Evolutionary conservation across 805 yeast species (phyloP).

Genomic region (Saturnispora diversa): DNA sequence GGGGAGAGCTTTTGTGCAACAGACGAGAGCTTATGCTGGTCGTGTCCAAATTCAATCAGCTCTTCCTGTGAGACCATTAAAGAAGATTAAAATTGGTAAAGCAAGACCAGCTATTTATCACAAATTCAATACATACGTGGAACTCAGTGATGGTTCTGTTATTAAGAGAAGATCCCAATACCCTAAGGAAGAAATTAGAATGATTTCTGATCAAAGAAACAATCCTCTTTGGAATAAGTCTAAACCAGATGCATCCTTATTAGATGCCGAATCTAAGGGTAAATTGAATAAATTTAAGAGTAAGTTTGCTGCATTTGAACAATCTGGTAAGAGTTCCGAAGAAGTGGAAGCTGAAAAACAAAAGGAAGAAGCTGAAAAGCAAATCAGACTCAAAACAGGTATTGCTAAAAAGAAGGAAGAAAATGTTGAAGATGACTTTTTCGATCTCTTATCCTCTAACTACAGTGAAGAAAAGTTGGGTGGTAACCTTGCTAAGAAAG

Average conservation of each 20-base stretch:
- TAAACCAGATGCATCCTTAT: slow-evolving; percentile 63
- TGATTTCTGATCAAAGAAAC: slow-evolving; percentile 84
- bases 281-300: slow-evolving; percentile 67
- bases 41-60: slow-evolving; percentile 25
- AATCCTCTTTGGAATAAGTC: slow-evolving; percentile 84
- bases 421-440: slow-evolving; percentile 32
- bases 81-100: slow-evolving; percentile 66
- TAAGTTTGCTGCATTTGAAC: slow-evolving; percentile 47
- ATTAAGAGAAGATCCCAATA: slow-evolving; percentile 73
- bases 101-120: slow-evolving; percentile 91
- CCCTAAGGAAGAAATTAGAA: slow-evolving; percentile 78
- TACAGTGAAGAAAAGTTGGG: slow-evolving; percentile 31
- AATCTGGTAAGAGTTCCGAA: slow-evolving; percentile 28
- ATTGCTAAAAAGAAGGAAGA: slow-evolving; percentile 21
- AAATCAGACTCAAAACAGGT: slow-evolving; percentile 26
- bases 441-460: slow-evolving; percentile 48
- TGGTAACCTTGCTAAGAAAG: slow-evolving; percentile 30
- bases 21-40: slow-evolving; percentile 25
- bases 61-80: slow-evolving; percentile 47
- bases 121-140: slow-evolving; percentile 83
- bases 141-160: slow-evolving; percentile 91
- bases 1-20: not conserved
- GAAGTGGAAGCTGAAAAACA: slow-evolving; percentile 22
- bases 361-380: slow-evolving; percentile 25
- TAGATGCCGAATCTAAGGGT: slow-evolving; percentile 80